Percentiles rank a stretch among this genome's conserved stretches.
phyloP scores from a whole-genome alignment of 768 basidiomycete genomes.

The Scleroderma citrinum region DNA sequence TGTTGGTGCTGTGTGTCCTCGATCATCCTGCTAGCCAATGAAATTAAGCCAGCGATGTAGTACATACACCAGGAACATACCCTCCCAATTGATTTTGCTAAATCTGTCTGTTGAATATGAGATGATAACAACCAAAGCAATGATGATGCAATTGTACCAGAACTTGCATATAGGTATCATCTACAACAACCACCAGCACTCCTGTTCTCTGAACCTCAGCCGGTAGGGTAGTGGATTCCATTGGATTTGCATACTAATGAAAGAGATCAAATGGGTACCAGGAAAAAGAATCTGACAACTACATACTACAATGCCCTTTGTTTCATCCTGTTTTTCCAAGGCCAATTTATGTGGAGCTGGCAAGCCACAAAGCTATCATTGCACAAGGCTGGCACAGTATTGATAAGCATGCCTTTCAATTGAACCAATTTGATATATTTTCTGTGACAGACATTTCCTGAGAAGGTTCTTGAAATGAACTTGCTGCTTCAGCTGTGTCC shows the following conservation, averaged over 20 bases:
- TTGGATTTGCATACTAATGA: not conserved
- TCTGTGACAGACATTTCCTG: too few species aligned
- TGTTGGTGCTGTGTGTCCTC: not conserved
- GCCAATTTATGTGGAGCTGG: too few species aligned
- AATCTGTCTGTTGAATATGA: too few species aligned
- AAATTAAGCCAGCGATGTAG: not conserved
- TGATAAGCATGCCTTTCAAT: too few species aligned
- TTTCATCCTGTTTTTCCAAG: not conserved
- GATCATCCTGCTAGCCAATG: not conserved
- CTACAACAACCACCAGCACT: not conserved
- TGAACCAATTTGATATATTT: too few species aligned
- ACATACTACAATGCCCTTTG: not conserved
- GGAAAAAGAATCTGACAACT: not conserved
- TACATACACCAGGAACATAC: not conserved
- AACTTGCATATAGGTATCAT: not conserved
- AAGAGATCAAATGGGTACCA: not conserved
- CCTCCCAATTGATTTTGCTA: not conserved
- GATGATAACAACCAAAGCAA: too few species aligned
- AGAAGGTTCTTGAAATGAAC: too few species aligned
- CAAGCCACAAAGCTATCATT: too few species aligned
- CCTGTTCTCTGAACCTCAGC: not conserved
- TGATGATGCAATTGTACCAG: too few species aligned
- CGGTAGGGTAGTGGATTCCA: not conserved
- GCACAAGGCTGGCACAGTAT: too few species aligned
- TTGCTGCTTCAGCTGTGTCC: too few species aligned